Evolutionary conservation across 2,329 filamentous ascomycete genomes (phyloP), one percentile per base, ranked within the genome.

Genomic region (Colletotrichum aenigma): DNA sequence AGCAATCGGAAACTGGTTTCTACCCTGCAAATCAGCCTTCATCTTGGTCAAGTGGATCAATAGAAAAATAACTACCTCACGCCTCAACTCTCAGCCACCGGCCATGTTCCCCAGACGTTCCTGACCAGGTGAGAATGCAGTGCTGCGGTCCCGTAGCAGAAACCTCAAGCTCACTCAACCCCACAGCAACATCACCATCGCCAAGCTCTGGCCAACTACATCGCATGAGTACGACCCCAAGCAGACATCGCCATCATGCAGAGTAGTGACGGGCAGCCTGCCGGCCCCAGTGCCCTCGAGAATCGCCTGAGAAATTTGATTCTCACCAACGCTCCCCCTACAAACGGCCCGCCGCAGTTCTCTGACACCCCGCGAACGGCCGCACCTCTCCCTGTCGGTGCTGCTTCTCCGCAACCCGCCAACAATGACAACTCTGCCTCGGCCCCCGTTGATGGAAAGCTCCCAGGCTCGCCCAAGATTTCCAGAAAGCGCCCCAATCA

Each of bases 231-330:
- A 36, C 24, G 55, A 18, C 36, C n/a, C 26, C 64, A n/a, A 24
- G 34, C 75, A 60, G 34, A 10, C 43, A 56, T 2, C 18, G 9
- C 21, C 61, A 61, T 15, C 62, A 76, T 76, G 74, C 66, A 75
- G 15, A 55, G 60, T 34, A 76, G 66, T 28, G 24, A 69, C n/a
- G 58, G 36, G n/a, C 55, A 55, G n/a, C 21, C 56, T 16, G 67
- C 48, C 86, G 84, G 71, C 84, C 85, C 79, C 84, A 85, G 74
- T 81, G 85, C 77, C 52, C 84, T 93, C 9, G 92, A 94, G 80
- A 86, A 89, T 66, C 90, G 88, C 69, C 83, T 94, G 52, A 89
- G 91, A 61, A 87, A 85, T 75, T 88, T 94, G 82, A 93, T 93
- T 34, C 85, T 94, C 66, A 88, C 85, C 77, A 91, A 91, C 80